Base-by-base conservation (phyloP, 768 basidiomycete genomes). In the Hypsizygus marmoreus region DNA sequence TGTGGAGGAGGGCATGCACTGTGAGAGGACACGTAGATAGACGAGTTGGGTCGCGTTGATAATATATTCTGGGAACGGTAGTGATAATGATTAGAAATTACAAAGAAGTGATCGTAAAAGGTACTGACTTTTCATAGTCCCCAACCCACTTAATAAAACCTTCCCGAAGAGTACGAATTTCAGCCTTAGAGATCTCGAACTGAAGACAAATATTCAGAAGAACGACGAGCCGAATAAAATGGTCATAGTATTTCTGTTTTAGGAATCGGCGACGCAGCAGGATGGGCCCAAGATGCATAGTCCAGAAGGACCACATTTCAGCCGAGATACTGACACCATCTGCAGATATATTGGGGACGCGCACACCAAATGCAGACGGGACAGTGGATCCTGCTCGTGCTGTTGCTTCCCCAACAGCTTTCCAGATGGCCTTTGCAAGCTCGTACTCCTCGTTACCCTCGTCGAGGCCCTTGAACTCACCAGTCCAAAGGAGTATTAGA, bases 291-390 rank as follows among this genome's bases (percentile, higher is more conserved):
- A 76, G 34, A 40, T 66, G 72, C 13, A 61, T 51, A 2, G 63
- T 61, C 71, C 73, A 79, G 35, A 76, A 64, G 0, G 63, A 62
- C 49, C 62, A 69, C 16, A 56, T 61, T 33, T 77, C 75, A 0
- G 74, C 73, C 0, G 66, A 70, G 28, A 43, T 40, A 7, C 38
- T 24, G 12, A 17, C 20, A 7, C 29, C 25, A 22, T 48, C 25
- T 22, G 34, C 16, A 2, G 41, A 33, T 26, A 52, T 38, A 26
- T 52, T 52, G 19, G 49, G 49, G 17, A 50, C 49, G 4, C 28
- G 17, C 14, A 58, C 49, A 10, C 69, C 68, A 63, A 62, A 77
- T 2, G 61, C 60, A 1, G 61, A 61, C 0, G 75, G 75, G 25
- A 75, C 73, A 0, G 66, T 68, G 4, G 46, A 36, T 1, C 69